These are phyloP conservation scores for Rhizopogon sp. DNA, from an alignment of 768 basidiomycete species.

Conservation along the genomic window DNA sequence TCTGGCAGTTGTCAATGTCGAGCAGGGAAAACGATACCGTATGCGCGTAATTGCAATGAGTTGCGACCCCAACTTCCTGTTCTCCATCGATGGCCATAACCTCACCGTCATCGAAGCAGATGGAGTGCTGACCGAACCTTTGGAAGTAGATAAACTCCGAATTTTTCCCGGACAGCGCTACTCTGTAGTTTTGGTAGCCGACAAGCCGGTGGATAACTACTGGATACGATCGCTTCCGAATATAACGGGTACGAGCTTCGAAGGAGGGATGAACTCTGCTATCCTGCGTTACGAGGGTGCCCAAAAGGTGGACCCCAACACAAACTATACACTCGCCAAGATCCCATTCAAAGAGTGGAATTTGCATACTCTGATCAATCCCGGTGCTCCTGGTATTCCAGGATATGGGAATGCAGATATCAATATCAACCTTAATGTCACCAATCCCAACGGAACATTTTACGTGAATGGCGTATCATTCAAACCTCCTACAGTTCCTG, in stretches of 20 bases:
- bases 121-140: slow-evolving; percentile 32
- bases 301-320: slow-evolving; percentile 19
- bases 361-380: slow-evolving; percentile 13
- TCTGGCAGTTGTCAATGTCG: slow-evolving; percentile 29
- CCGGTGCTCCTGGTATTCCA: slow-evolving; percentile 19
- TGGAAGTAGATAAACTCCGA: slow-evolving; percentile 31
- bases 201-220: slow-evolving; percentile 38
- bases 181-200: slow-evolving; percentile 39
- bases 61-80: slow-evolving; percentile 26
- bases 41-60: slow-evolving; percentile 29
- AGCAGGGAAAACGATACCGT: slow-evolving; percentile 29
- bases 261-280: slow-evolving; percentile 21
- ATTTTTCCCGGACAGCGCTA: slow-evolving; percentile 40
- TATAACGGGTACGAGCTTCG: slow-evolving; percentile 26
- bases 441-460: not conserved
- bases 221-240: slow-evolving; percentile 17
- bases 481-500: slow-evolving; percentile 8
- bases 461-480: slow-evolving; percentile 9
- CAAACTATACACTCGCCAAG: slow-evolving; percentile 8
- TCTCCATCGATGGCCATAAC: slow-evolving; percentile 21
- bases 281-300: slow-evolving; percentile 17
- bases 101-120: slow-evolving; percentile 39
- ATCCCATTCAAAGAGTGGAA: slow-evolving; percentile 13
- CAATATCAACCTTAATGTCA: slow-evolving; percentile 14
- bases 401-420: slow-evolving; percentile 19